Evolutionary conservation across 345 rosid species (phyloP).

Genomic region (Lumnitzera racemosa): DNA sequence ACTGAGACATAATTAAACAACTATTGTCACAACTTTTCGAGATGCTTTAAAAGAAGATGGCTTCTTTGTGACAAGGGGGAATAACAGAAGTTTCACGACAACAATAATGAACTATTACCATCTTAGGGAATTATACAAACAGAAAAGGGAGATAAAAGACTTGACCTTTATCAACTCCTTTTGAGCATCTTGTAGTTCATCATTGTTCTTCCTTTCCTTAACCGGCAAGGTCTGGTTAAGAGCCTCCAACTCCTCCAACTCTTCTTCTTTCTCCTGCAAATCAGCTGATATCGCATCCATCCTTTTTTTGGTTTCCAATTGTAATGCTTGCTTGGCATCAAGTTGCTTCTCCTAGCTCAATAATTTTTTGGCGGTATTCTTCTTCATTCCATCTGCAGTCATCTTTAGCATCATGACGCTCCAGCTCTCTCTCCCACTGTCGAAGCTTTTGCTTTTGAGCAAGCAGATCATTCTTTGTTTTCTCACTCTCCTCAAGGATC

Average conservation of each 20-base stretch:
- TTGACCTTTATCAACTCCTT: constrained; percentile 59
- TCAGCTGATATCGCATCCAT: constrained; percentile 30
- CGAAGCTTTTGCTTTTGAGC: constrained; percentile 27
- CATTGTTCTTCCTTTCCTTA: constrained; percentile 42
- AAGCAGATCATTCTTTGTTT: constrained; percentile 20
- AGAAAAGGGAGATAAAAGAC: neutral
- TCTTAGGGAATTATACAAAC: neutral
- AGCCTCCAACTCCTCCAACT: constrained; percentile 26
- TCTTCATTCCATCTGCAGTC: constrained; percentile 43
- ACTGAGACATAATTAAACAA: neutral
- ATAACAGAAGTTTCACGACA: too few species aligned
- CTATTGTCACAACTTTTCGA: neutral
- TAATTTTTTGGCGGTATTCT: constrained; percentile 38
- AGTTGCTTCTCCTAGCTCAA: constrained; percentile 43
- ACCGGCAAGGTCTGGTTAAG: constrained; percentile 38
- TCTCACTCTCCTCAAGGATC: constrained; percentile 38
- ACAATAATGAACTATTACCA: too few species aligned
- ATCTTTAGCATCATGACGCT: constrained; percentile 32
- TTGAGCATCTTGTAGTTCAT: constrained; percentile 60
- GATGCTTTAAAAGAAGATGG: neutral
- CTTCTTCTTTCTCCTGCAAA: constrained; percentile 51
- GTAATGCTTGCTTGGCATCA: constrained; percentile 59
- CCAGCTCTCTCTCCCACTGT: constrained; percentile 36
- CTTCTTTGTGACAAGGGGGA: neutral
- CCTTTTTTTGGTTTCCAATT: constrained; percentile 29